Percentiles rank a stretch among this genome's conserved stretches.
Evolutionary conservation across 441 rosid species (phyloP).

Genomic region (Brassica hybrid): DNA sequence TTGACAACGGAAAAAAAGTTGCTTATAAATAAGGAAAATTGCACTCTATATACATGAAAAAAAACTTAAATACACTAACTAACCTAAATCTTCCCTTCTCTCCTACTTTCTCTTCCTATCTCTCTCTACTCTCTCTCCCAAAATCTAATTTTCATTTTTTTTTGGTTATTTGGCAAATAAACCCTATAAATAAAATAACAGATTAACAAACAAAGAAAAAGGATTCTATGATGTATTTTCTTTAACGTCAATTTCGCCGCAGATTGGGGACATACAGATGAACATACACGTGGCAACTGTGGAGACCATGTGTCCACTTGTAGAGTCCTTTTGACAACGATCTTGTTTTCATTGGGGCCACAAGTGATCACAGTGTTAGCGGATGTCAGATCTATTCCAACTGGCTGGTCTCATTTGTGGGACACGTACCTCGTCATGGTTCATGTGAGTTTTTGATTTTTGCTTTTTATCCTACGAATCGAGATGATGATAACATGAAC

Average conservation of each 20-base stretch:
- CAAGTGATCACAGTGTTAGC: neutral
- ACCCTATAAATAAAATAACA: neutral
- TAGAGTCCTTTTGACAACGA: conserved; percentile 21
- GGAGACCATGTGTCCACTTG: conserved; percentile 35
- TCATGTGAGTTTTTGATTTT: conserved; percentile 29
- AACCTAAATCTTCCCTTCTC: too few species aligned
- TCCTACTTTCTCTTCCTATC: too few species aligned
- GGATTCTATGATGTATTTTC: neutral
- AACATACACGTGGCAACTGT: conserved; percentile 20
- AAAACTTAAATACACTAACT: too few species aligned
- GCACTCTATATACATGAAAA: too few species aligned
- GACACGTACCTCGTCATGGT: conserved; percentile 29
- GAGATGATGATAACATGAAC: too few species aligned
- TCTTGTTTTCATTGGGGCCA: neutral
- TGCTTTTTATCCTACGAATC: neutral
- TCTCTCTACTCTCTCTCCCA: too few species aligned
- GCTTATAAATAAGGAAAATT: too few species aligned
- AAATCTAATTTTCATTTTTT: too few species aligned
- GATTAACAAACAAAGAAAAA: neutral
- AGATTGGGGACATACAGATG: neutral
- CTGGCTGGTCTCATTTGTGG: conserved; percentile 17
- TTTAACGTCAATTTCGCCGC: neutral
- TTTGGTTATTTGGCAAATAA: too few species aligned
- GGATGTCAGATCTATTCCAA: conserved; percentile 5
- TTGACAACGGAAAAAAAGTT: neutral